Conservation (phyloP, 2,329 filamentous ascomycete genomes). For the Neonectria punicea region DNA sequence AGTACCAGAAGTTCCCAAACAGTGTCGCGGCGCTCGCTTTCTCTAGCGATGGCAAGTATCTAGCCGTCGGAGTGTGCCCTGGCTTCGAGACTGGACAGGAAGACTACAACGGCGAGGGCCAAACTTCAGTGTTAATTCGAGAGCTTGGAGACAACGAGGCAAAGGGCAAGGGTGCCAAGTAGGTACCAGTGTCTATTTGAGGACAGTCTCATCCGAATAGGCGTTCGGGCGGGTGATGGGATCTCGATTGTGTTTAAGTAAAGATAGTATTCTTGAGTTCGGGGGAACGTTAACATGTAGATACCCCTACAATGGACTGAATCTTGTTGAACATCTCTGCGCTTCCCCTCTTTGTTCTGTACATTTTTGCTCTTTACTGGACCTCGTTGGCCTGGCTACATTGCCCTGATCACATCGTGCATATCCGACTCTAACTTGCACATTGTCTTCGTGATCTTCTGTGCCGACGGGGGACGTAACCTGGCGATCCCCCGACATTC, state of each 20-base stretch:
- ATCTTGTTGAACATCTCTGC: slow-evolving; percentile 11
- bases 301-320: slow-evolving; percentile 45
- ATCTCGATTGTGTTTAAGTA: slow-evolving; percentile 40
- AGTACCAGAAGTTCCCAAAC: slow-evolving; percentile 86
- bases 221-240: slow-evolving; percentile 46
- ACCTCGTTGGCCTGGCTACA: not conserved
- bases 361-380: not conserved
- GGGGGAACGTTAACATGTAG: slow-evolving; percentile 42
- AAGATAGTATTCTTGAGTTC: slow-evolving; percentile 33
- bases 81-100: slow-evolving; percentile 90
- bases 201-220: slow-evolving; percentile 39
- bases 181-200: slow-evolving; percentile 32
- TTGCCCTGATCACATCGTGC: not conserved
- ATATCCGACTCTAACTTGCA: not conserved
- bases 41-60: slow-evolving; percentile 77
- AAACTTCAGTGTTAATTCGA: slow-evolving; percentile 81
- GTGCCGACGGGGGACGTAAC: slow-evolving; percentile 27
- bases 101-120: slow-evolving; percentile 77
- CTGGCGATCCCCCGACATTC: not conserved
- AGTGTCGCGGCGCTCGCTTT: slow-evolving; percentile 83
- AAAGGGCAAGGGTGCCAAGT: slow-evolving; percentile 83
- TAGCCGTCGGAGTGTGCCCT: slow-evolving; percentile 85
- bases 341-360: not conserved
- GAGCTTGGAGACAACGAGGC: slow-evolving; percentile 90
- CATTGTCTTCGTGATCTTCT: not conserved